Base-by-base conservation (phyloP, 805 yeast genomes). In the Candida morakotiae region DNA sequence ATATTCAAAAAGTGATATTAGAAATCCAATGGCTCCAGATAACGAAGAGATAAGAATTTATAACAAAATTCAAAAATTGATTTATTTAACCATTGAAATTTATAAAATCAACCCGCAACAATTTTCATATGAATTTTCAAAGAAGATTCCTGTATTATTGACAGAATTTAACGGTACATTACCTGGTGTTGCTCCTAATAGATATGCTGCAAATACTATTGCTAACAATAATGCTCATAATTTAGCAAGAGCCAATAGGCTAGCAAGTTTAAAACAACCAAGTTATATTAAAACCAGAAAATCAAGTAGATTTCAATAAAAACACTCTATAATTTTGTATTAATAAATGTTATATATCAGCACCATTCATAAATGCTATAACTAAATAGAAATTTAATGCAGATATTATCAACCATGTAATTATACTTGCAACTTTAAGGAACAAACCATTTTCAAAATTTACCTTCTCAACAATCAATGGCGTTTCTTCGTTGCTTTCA, bases 91-190 rank as follows among this genome's bases (percentile, higher is more conserved):
- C 41, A 44, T 71, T 39, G 50, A 54, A 19, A 47, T 58, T 24
- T 46, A 58, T 32, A 51, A 58, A n/a, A 41, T 60, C 2, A 38
- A 44, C 4, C 58, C 60, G 13, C 48, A 46, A 16, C 45, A 43
- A 14, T 48, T 66, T 28, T 43, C 61, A n/a, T 39, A 57, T 19
- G 47, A 52, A 17, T 52, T 65, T 35, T 62, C 68, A 30, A 58
- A 63, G 28, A 60, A 59, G 17, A 55, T 89, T 32, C 95, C 96
- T 1, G 81, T 84, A 0, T 69, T 84, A 39, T 79, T 79, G 53
- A 75, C 80, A 17, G 86, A 81, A 46, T 88, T 86, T 52, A 63
- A 75, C 25, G 97, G 97, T 32, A 72, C 83, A 1, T 69, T 89
- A 51, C 96, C 96, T 1, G 83, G 85, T 2, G 55, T 69, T 3